Evolutionary conservation across 805 yeast genomes (phyloP).

Genomic region (Diddensiella transvaalensis): DNA sequence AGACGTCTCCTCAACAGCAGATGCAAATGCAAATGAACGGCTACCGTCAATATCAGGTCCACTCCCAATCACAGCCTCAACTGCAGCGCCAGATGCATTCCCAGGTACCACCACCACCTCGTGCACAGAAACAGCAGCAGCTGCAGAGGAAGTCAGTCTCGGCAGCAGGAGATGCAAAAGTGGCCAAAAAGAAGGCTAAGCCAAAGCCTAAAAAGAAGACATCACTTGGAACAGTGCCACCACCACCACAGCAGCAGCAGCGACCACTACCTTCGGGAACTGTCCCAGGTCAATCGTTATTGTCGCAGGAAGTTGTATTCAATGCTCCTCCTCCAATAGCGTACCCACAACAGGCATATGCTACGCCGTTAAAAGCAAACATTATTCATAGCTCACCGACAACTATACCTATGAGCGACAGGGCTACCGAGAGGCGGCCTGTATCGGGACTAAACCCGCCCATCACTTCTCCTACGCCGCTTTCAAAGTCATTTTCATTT

Average conservation of each 20-base stretch:
- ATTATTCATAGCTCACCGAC: slow-evolving; percentile 11
- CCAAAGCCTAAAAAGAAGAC: slow-evolving; percentile 5
- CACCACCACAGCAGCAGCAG: too few relatives aligned
- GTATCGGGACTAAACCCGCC: background rate
- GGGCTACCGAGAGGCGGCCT: slow-evolving; percentile 9
- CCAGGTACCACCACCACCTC: background rate
- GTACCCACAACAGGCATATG: slow-evolving; percentile 8
- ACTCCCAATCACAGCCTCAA: slow-evolving; percentile 4
- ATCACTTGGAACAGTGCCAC: background rate
- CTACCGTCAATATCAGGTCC: slow-evolving; percentile 2
- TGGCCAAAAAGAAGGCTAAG: background rate
- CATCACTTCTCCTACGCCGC: slow-evolving; percentile 30
- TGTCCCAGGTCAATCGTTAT: background rate
- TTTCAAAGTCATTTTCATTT: slow-evolving; percentile 26
- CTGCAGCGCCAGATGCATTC: background rate
- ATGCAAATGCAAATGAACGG: background rate
- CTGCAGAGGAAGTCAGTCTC: background rate
- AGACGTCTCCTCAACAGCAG: background rate
- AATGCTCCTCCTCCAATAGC: background rate
- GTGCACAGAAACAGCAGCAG: background rate
- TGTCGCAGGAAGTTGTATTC: background rate
- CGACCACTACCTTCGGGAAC: too few relatives aligned
- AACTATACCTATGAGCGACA: slow-evolving; percentile 13
- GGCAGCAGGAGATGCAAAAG: background rate
- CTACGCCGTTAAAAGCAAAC: slow-evolving; percentile 8